Evolutionary conservation across 1,284 basidiomycete species (phyloP).

Genomic region (Apiotrichum domesticum): DNA sequence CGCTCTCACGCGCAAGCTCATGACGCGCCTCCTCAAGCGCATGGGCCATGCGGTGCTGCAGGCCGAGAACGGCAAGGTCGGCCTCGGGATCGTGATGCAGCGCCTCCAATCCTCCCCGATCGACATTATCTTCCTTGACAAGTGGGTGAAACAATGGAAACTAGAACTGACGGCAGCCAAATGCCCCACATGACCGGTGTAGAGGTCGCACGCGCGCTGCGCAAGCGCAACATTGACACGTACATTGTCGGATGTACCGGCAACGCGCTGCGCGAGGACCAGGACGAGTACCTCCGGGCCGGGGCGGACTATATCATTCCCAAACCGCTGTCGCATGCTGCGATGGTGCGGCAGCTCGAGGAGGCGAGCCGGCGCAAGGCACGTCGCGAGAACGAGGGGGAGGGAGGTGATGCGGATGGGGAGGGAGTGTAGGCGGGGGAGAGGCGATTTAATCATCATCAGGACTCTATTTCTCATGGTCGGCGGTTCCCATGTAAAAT

Average conservation of each 20-base stretch:
- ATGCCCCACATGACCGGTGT: slow-evolving; percentile 70
- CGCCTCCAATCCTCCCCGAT: slow-evolving; percentile 45
- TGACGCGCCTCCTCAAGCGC: slow-evolving; percentile 70
- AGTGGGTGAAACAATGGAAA: slow-evolving; percentile 42
- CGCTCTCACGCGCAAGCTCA: slow-evolving; percentile 66
- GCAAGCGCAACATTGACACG: slow-evolving; percentile 61
- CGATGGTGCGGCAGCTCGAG: slow-evolving; percentile 32
- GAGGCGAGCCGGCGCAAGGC: slow-evolving; percentile 20
- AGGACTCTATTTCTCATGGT: no score
- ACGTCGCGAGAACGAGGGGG: no score
- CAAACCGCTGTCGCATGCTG: slow-evolving; percentile 40
- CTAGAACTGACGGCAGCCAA: slow-evolving; percentile 25
- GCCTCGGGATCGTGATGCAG: slow-evolving; percentile 60
- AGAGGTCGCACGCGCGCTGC: slow-evolving; percentile 60
- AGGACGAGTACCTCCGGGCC: slow-evolving; percentile 65
- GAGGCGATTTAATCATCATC: no score
- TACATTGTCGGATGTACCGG: slow-evolving; percentile 66
- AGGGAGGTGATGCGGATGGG: no score
- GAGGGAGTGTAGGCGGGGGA: no score
- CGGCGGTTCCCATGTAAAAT: no score
- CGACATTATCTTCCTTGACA: slow-evolving; percentile 75
- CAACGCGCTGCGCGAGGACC: slow-evolving; percentile 60
- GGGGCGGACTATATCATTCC: slow-evolving; percentile 56
- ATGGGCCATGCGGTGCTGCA: slow-evolving; percentile 69
- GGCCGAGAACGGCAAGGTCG: slow-evolving; percentile 79